Evolutionary conservation across 257 asterid genomes (phyloP).

Genomic region (Voacanga thouarsii): DNA sequence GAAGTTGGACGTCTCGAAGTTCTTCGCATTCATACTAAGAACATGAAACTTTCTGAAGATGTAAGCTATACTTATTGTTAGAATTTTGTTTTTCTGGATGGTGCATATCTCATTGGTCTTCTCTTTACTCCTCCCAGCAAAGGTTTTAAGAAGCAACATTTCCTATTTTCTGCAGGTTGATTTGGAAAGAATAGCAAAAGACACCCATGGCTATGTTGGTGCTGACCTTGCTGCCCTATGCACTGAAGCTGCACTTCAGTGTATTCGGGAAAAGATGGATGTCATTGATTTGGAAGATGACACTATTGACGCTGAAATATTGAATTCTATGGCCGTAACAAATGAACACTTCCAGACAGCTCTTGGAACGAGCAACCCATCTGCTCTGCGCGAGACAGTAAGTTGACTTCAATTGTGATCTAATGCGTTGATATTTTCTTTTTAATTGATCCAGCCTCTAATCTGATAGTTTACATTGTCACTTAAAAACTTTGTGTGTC

Average conservation of each 20-base stretch:
- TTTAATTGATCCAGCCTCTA: background rate
- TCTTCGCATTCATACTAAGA: conserved; percentile 60
- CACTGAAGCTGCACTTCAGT: conserved; percentile 65
- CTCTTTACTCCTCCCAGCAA: background rate
- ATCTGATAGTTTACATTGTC: background rate
- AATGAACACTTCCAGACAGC: conserved; percentile 59
- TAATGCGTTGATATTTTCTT: background rate
- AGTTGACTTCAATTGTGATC: conserved; percentile 14
- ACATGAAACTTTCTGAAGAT: conserved; percentile 57
- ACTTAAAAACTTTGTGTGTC: background rate
- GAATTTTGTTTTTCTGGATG: background rate
- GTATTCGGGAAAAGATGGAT: conserved; percentile 63
- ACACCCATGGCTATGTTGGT: conserved; percentile 56
- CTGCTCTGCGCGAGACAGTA: conserved; percentile 58
- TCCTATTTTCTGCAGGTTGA: conserved; percentile 38
- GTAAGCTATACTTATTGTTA: conserved; percentile 27
- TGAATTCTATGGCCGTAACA: conserved; percentile 58
- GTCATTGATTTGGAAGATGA: conserved; percentile 63
- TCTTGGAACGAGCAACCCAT: conserved; percentile 58
- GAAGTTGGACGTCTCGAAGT: conserved; percentile 66
- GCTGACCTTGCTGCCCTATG: conserved; percentile 65
- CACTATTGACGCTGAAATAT: conserved; percentile 54
- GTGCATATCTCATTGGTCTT: background rate
- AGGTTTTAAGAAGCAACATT: background rate
- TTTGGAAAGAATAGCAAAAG: conserved; percentile 46